Percentiles rank a stretch among this genome's conserved stretches.
Evolutionary conservation across 495 filamentous ascomycete species (phyloP).

Genomic region (Lentithecium fluviatile): DNA sequence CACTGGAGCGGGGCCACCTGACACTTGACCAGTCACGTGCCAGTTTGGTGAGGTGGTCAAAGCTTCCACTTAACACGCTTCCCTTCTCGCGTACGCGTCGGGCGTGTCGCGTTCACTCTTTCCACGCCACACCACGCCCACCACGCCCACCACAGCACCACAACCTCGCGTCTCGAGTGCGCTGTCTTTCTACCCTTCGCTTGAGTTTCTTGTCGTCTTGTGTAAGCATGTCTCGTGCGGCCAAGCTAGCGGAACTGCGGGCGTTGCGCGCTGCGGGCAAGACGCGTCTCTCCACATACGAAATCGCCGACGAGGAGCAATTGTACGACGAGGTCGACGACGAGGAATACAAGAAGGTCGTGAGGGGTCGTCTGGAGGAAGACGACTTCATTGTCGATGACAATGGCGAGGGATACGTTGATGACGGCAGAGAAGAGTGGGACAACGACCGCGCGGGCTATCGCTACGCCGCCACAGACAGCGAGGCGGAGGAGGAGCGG

Average conservation of each 20-base stretch:
- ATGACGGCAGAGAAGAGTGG: slow-evolving; percentile 98
- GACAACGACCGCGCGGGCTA: slow-evolving; percentile 62
- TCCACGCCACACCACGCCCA: slow-evolving; percentile 7
- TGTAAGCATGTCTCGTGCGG: slow-evolving; percentile 39
- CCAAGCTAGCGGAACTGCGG: slow-evolving; percentile 69
- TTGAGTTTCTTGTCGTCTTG: not conserved
- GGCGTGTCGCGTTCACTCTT: not conserved
- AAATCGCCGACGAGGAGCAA: slow-evolving; percentile 78
- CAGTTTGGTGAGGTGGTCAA: slow-evolving; percentile 1
- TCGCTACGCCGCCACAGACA: slow-evolving; percentile 61
- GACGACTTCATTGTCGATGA: slow-evolving; percentile 89
- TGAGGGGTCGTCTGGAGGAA: slow-evolving; percentile 81
- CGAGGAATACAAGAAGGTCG: slow-evolving; percentile 93
- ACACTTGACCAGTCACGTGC: not conserved
- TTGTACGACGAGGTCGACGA: slow-evolving; percentile 97
- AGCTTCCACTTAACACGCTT: slow-evolving; percentile 24
- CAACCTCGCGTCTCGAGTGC: not conserved
- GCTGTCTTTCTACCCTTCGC: not conserved
- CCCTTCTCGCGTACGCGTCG: slow-evolving; percentile 1
- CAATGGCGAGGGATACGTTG: slow-evolving; percentile 65
- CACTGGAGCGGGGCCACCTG: not conserved
- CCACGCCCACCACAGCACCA: slow-evolving; percentile 1
- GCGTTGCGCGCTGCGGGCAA: slow-evolving; percentile 86
- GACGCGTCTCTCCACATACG: slow-evolving; percentile 83
- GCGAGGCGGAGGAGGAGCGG: slow-evolving; percentile 69